A percentile compares a stretch with the other conserved stretches of the same genome.
Evolutionary conservation across 225 moss, liverwort and hornwort species (phyloP).

Genomic region (Straminergon stramineum): DNA sequence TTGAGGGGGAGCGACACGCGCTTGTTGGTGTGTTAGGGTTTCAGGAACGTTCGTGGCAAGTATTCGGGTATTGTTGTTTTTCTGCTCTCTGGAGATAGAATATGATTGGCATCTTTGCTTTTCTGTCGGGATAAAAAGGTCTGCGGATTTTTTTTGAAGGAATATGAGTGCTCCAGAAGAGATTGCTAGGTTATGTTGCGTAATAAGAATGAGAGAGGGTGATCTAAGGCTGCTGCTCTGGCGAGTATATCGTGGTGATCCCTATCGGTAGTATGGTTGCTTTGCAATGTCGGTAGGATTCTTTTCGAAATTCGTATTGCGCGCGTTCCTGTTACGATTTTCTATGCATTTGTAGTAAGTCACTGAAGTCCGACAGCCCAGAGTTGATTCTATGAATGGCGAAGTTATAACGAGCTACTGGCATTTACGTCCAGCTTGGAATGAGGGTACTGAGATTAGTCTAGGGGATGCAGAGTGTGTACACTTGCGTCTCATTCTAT

Average conservation of each 20-base stretch:
- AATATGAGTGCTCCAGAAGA: not conserved
- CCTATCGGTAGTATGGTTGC: not conserved
- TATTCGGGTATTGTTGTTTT: not conserved
- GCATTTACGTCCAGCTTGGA: not conserved
- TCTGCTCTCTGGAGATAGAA: not conserved
- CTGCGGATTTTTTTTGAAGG: not conserved
- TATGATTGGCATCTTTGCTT: not conserved
- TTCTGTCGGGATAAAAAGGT: not conserved
- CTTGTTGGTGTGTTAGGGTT: conserved; percentile 12
- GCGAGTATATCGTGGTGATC: not conserved
- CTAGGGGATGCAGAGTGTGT: not conserved
- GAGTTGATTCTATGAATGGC: not conserved
- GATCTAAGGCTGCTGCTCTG: not conserved
- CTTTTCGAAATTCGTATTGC: not conserved
- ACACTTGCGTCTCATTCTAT: not conserved
- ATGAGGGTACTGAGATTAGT: not conserved
- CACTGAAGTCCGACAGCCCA: not conserved
- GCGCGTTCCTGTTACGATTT: not conserved
- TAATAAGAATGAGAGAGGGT: not conserved
- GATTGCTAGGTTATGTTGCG: not conserved
- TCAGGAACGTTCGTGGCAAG: not conserved
- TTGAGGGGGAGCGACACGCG: not conserved
- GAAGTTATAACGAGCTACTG: not conserved
- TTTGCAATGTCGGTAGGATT: not conserved
- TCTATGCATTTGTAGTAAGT: not conserved